These are phyloP conservation scores for Helenozyma baotianmanensis DNA, from an alignment of 805 yeast genomes.

Conservation along the genomic window DNA sequence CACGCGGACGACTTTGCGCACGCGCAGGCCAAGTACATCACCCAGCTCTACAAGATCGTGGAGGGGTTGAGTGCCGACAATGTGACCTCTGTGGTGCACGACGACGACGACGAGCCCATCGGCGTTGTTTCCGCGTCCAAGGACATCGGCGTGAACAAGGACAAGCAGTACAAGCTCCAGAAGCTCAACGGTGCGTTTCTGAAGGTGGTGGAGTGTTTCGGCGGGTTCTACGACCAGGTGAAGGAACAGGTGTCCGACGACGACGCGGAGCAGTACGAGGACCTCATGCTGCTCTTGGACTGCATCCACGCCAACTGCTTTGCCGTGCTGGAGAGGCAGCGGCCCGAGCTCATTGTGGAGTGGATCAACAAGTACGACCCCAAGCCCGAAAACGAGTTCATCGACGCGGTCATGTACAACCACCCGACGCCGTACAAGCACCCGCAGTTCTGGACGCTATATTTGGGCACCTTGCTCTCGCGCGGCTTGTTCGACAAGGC, in stretches of 20 bases:
- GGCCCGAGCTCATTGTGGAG: constrained; percentile 42
- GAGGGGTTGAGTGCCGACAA: constrained; percentile 29
- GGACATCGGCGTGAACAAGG: constrained; percentile 11
- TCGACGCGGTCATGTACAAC: constrained; percentile 42
- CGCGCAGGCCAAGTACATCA: constrained; percentile 45
- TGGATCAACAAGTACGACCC: constrained; percentile 74
- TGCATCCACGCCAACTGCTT: constrained; percentile 55
- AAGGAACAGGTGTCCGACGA: constrained; percentile 17
- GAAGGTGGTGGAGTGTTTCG: constrained; percentile 25
- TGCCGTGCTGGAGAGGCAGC: constrained; percentile 29
- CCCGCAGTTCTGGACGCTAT: constrained; percentile 58
- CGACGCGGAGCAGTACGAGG: constrained; percentile 25
- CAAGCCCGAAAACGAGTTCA: constrained; percentile 52
- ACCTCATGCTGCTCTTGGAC: constrained; percentile 49
- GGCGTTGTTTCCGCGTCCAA: constrained; percentile 27
- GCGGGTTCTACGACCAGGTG: constrained; percentile 22
- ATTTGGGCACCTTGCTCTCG: constrained; percentile 49
- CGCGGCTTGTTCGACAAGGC: constrained; percentile 64
- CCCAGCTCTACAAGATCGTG: constrained; percentile 47
- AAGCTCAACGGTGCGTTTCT: constrained; percentile 24
- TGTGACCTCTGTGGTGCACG: constrained; percentile 12
- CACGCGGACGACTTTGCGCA: constrained; percentile 38
- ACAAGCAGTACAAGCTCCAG: constrained; percentile 3
- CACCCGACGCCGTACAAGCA: constrained; percentile 44
- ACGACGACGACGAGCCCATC: constrained; percentile 22